Base-by-base conservation (phyloP, 2,329 filamentous ascomycete species). In the Apiospora koreana region DNA sequence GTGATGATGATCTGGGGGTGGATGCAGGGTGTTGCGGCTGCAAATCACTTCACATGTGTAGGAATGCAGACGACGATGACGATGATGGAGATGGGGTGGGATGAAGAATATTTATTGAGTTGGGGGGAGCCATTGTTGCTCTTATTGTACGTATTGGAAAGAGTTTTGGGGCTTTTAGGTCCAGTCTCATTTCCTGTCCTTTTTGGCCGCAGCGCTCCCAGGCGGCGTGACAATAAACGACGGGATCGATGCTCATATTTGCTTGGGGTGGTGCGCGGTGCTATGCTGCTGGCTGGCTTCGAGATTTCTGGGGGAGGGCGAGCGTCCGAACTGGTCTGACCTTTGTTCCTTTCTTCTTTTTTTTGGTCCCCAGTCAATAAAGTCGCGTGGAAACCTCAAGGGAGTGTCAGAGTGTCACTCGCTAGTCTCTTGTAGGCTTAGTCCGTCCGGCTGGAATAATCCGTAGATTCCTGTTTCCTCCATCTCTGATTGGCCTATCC, bases 31-130 rank as follows among this genome's bases (percentile, higher is more conserved):
- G 69, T 72, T 50, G 69, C 69, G 41, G 69, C 72, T 66, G 69
- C 25, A 62, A 62, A 62, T 38, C 54, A 62, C 54, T 62, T 62
- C 45, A 42, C 42, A 46, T 67, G 62, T 31, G 41, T 68, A 48
- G 69, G 45, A 68, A 68, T 58, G 67, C 62, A 65, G 45, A 70
- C 67, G 68, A 69, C 69, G 71, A 42, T 69, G 72, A 70, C 71
- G 71, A 72, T 75, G 75, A 69, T 73, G 76, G 73, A 75, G 75
- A 69, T 71, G 72, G 69, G 45, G 41, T 41, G 50, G 68, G 43
- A 64, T 41, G 45, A 65, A 41, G 71, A 72, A 71, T 72, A 73
- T 75, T 75, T 74, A 75, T 76, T 67, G 65, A n/a, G 21, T 62
- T 62, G 54, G 54, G 54, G 50, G 54, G 54, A 62, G 54, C 54